These are phyloP conservation scores for Saccharomycopsis synnaedendra DNA, from an alignment of 805 yeast species.

Conservation along the genomic window DNA sequence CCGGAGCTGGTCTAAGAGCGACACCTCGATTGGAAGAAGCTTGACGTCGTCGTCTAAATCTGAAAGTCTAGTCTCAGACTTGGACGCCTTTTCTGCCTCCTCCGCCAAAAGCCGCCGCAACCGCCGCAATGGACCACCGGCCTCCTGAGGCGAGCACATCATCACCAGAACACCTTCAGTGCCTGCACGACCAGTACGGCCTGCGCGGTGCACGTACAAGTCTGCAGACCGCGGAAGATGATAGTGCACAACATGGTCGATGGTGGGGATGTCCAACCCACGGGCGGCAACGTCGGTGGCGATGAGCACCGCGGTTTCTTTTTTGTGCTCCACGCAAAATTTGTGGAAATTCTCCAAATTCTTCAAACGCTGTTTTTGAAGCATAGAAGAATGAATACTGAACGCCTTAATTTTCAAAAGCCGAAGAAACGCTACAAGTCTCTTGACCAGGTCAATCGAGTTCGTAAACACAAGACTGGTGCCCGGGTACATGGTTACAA, in stretches of 20 bases:
- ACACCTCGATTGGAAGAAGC: constrained; percentile 66
- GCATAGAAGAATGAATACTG: constrained; percentile 87
- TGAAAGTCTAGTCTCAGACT: constrained; percentile 15
- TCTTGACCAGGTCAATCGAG: constrained; percentile 88
- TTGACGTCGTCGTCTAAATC: constrained; percentile 33
- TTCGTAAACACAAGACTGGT: constrained; percentile 86
- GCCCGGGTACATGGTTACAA: constrained; percentile 77
- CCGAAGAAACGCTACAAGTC: constrained; percentile 65
- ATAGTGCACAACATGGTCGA: constrained; percentile 91
- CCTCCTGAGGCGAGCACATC: constrained; percentile 89
- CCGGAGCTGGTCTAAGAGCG: constrained; percentile 56
- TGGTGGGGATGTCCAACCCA: constrained; percentile 85
- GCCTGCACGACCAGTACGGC: constrained; percentile 97
- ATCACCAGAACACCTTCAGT: constrained; percentile 88
- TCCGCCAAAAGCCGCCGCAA: constrained; percentile 37
- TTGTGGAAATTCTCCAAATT: constrained; percentile 71
- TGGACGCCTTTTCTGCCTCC: constrained; percentile 8
- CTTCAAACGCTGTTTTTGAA: constrained; percentile 84
- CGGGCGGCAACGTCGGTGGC: constrained; percentile 98
- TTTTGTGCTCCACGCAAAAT: constrained; percentile 25
- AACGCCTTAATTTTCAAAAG: constrained; percentile 57
- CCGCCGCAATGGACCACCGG: constrained; percentile 76
- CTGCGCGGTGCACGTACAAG: constrained; percentile 89
- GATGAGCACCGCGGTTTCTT: constrained; percentile 53
- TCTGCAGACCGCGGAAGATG: constrained; percentile 94